Percentiles rank a stretch among this genome's conserved stretches.
phyloP scores from a whole-genome alignment of 2,329 filamentous ascomycete genomes.

The Raffaelea albimanens region DNA sequence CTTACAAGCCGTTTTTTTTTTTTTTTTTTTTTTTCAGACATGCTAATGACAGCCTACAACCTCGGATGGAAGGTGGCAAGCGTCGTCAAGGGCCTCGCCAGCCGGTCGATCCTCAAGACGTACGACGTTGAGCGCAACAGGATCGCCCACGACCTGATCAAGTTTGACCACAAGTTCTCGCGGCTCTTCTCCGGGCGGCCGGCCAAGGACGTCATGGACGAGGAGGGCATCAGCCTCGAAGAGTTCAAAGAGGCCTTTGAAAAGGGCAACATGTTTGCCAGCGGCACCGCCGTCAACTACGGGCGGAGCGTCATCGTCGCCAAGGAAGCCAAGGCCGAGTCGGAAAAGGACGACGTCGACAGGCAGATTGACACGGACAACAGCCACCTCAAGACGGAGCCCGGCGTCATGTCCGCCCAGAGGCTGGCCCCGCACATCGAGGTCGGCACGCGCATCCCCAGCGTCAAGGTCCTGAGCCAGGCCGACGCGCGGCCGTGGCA shows the following conservation, averaged over 20 bases:
- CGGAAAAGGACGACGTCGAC: background rate
- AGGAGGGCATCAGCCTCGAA: constrained; percentile 50
- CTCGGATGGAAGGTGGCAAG: constrained; percentile 47
- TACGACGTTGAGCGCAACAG: constrained; percentile 44
- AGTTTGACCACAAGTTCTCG: constrained; percentile 50
- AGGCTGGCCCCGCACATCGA: constrained; percentile 33
- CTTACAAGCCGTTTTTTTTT: background rate
- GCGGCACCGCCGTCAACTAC: constrained; percentile 50
- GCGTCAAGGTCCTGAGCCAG: constrained; percentile 51
- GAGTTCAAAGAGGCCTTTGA: constrained; percentile 53
- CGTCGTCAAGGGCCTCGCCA: constrained; percentile 33
- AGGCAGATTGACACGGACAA: too few relatives aligned
- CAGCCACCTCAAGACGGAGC: background rate
- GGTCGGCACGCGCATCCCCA: constrained; percentile 49
- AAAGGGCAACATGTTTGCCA: constrained; percentile 51
- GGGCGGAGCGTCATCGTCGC: constrained; percentile 44
- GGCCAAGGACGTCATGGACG: constrained; percentile 49
- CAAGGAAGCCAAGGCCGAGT: constrained; percentile 25
- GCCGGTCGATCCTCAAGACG: constrained; percentile 33
- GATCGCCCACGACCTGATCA: constrained; percentile 58
- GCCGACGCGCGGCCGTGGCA: constrained; percentile 45
- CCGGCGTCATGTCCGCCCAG: constrained; percentile 18
- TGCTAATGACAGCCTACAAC: constrained; percentile 28
- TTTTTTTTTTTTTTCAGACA: constrained; percentile 7
- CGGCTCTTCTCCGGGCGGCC: constrained; percentile 47